A percentile compares a stretch with the other conserved stretches of the same genome.
Conservation (phyloP, 83 land plant genomes). For the Picea abies region DNA sequence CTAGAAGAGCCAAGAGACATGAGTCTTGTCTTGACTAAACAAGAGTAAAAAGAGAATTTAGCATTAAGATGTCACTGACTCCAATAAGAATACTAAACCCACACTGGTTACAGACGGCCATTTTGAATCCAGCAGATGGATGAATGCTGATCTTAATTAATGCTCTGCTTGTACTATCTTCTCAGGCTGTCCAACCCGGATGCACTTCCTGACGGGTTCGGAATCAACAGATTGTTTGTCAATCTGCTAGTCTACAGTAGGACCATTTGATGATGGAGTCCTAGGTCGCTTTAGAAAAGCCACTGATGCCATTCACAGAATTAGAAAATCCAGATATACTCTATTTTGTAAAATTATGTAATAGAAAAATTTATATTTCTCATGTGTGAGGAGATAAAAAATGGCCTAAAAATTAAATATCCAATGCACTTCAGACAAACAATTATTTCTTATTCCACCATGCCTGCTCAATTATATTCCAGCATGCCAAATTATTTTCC, state of each 20-base stretch:
- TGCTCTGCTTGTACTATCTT: constrained; percentile 43
- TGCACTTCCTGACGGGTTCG: constrained; percentile 82
- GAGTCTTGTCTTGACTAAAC: too few species aligned
- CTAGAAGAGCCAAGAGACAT: not conserved
- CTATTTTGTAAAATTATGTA: not conserved
- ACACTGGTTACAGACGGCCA: not conserved
- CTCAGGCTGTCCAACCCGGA: constrained; percentile 62
- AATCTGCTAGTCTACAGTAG: constrained; percentile 76
- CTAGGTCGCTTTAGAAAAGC: constrained; percentile 91
- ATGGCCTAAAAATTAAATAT: not conserved
- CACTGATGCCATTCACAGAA: constrained; percentile 27
- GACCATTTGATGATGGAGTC: constrained; percentile 81
- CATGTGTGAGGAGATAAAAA: too few species aligned
- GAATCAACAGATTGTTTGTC: constrained; percentile 95
- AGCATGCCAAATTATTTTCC: too few species aligned
- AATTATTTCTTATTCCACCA: not conserved
- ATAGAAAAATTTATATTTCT: not conserved
- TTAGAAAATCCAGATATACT: not conserved
- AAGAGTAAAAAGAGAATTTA: not conserved
- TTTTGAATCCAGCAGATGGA: too few species aligned
- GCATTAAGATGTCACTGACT: too few species aligned
- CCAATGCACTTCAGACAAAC: not conserved
- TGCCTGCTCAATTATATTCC: too few species aligned
- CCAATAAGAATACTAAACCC: too few species aligned
- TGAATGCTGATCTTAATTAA: not conserved